These are phyloP conservation scores for Candida chauliodis DNA, from an alignment of 805 yeast genomes.

Conservation along the genomic window DNA sequence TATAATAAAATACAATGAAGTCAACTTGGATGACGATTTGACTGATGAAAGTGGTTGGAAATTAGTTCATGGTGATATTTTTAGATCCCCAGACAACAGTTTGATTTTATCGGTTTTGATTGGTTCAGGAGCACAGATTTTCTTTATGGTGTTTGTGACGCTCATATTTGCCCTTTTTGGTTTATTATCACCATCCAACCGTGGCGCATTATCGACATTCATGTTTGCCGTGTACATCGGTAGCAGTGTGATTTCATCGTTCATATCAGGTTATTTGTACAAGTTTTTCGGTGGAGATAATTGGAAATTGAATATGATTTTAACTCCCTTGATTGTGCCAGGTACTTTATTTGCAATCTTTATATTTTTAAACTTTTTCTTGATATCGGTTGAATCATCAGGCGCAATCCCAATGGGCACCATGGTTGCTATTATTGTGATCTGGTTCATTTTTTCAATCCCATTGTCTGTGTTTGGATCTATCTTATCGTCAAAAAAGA, in stretches of 20 bases:
- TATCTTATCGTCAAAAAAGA: constrained; percentile 64
- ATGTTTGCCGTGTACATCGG: constrained; percentile 81
- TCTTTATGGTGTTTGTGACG: constrained; percentile 71
- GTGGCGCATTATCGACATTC: constrained; percentile 90
- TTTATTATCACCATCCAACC: constrained; percentile 84
- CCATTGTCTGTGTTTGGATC: constrained; percentile 88
- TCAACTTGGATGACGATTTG: constrained; percentile 80
- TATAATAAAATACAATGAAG: constrained; percentile 82
- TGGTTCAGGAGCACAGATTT: constrained; percentile 85
- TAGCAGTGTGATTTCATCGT: constrained; percentile 81
- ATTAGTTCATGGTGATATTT: constrained; percentile 90
- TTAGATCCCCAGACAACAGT: constrained; percentile 73
- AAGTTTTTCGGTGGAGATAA: constrained; percentile 87
- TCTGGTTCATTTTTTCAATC: constrained; percentile 83
- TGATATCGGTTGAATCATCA: constrained; percentile 74
- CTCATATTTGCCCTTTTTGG: constrained; percentile 84
- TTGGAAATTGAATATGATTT: constrained; percentile 81
- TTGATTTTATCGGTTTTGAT: constrained; percentile 74
- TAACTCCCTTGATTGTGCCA: constrained; percentile 88
- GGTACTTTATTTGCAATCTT: constrained; percentile 63
- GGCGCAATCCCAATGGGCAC: constrained; percentile 96
- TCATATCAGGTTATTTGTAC: constrained; percentile 79
- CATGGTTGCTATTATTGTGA: constrained; percentile 69
- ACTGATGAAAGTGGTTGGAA: constrained; percentile 98
- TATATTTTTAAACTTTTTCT: constrained; percentile 73